Evolutionary conservation across 106 monocot species (phyloP).

Genomic region (Acorus gramineus): DNA sequence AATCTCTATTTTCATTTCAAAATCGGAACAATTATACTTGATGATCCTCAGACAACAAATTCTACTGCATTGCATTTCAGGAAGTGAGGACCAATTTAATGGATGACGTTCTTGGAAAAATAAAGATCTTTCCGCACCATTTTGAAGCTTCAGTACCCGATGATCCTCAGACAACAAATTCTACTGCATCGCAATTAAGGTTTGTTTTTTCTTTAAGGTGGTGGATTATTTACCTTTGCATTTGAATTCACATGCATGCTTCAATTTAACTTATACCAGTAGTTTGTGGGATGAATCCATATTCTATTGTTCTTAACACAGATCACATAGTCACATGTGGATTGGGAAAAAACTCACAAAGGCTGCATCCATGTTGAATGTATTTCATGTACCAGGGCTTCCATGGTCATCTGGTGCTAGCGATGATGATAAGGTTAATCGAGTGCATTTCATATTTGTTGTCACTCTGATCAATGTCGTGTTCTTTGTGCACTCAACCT

Average conservation of each 20-base stretch:
- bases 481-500: neutral
- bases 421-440: conserved; percentile 53
- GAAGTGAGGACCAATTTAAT: conserved; percentile 16
- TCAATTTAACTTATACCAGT: conserved; percentile 6
- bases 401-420: conserved; percentile 33
- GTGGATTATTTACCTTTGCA: conserved; percentile 1
- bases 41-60: too few relatives aligned
- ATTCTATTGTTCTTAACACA: conserved; percentile 14
- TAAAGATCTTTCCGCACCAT: conserved; percentile 58
- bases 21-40: too few relatives aligned
- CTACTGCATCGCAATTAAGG: neutral
- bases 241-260: conserved; percentile 1
- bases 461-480: neutral
- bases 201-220: conserved; percentile 45
- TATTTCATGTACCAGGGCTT: conserved; percentile 56
- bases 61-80: too few relatives aligned
- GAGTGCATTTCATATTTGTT: neutral
- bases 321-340: conserved; percentile 44
- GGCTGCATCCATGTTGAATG: conserved; percentile 59
- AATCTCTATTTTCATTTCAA: too few relatives aligned
- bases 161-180: conserved; percentile 21
- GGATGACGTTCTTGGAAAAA: conserved; percentile 69
- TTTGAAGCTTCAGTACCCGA: conserved; percentile 44
- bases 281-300: neutral
- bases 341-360: conserved; percentile 37